Base-by-base conservation (phyloP, 345 rosid genomes). In the Noccaea bulbosa region DNA sequence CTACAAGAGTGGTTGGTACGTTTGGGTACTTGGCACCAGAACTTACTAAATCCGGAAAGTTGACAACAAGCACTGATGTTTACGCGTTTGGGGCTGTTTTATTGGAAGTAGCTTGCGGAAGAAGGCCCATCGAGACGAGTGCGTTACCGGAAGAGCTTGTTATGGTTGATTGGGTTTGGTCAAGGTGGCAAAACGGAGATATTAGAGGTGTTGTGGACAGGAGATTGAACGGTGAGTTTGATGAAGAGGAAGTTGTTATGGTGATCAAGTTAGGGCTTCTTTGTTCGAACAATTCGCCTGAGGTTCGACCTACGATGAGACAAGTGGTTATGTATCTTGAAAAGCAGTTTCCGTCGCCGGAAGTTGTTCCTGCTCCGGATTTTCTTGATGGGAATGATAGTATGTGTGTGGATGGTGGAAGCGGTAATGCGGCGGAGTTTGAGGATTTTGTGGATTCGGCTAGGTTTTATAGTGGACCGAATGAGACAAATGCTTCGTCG, bases 1-100 rank as follows among this genome's bases (percentile, higher is more conserved):
- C 90, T 7, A 93, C 98, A 3, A 83, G 86, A 38, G 95, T 93
- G 30, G 97, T 89, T 9, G 98, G 98, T 56, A 93, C 97, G n/a
- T 79, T 91, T 77, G 97, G 98, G 15, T 93, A 93, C 80, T 72
- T 91, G 7, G 98, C 98, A 39, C 98, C 98, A 3, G 98, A 93
- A 77, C 89, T 89, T 5, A 87, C 99, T 3, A 80, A 85, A 70
- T 87, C 95, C 1, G 96, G 96, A 11, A 91, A 91, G 74, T 80
- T 95, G 1, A 85, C 91, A 8, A 78, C 89, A 7, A 79, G 90
- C 20, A 81, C 96, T 0, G 99, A 93, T 69, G 93, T 93, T 70
- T 93, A 82, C 51, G 95, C 99, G 12, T 93, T 93, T 69, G 98
- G 98, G 8, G 97, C 98, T 1, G 62, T 93, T 49, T 58, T 86